These are phyloP conservation scores for Psilocybe subaeruginosa DNA, from an alignment of 768 basidiomycete species.

Conservation along the genomic window DNA sequence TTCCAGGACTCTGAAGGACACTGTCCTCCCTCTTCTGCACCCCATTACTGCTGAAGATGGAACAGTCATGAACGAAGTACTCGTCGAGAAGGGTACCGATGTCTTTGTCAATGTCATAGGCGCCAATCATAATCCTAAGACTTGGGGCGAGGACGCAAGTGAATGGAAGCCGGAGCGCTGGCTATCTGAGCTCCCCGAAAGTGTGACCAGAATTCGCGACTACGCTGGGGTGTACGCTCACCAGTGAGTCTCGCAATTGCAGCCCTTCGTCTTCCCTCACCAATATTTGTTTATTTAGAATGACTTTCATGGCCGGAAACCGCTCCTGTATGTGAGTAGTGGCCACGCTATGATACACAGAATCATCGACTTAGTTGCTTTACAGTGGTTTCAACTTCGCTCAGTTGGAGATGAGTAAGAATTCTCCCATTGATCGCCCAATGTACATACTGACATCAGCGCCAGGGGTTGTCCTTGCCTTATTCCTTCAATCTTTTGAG, in stretches of 20 bases:
- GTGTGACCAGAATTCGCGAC: slow-evolving; percentile 27
- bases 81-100: slow-evolving; percentile 40
- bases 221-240: slow-evolving; percentile 23
- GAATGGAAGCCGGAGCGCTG: slow-evolving; percentile 45
- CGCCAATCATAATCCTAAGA: slow-evolving; percentile 30
- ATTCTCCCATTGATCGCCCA: background rate
- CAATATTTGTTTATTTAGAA: slow-evolving; percentile 5
- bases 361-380: too few species aligned
- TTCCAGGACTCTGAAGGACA: slow-evolving; percentile 19
- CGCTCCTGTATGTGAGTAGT: slow-evolving; percentile 16
- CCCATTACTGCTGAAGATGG: slow-evolving; percentile 41
- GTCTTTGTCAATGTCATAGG: slow-evolving; percentile 37
- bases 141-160: slow-evolving; percentile 40
- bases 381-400: background rate
- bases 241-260: slow-evolving; percentile 1
- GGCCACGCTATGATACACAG: too few species aligned
- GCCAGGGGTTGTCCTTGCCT: slow-evolving; percentile 11
- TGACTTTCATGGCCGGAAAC: slow-evolving; percentile 16
- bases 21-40: slow-evolving; percentile 44
- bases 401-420: background rate
- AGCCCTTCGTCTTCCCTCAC: background rate
- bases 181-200: slow-evolving; percentile 36
- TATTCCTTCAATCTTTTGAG: slow-evolving; percentile 10
- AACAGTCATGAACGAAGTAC: slow-evolving; percentile 33
- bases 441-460: background rate